phyloP scores from a whole-genome alignment of 2,329 filamentous ascomycete genomes.

The Talaromyces funiculosus region DNA sequence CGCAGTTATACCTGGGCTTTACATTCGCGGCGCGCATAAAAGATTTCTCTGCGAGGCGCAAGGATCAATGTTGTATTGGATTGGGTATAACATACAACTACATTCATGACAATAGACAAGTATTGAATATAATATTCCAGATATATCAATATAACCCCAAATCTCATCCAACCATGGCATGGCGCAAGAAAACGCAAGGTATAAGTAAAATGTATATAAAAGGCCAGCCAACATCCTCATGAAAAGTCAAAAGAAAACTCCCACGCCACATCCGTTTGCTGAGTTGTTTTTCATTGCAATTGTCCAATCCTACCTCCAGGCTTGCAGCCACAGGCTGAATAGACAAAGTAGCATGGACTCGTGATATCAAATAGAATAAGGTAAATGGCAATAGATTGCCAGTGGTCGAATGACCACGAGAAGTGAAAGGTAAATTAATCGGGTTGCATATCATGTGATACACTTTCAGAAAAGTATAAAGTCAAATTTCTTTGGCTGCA shows the following conservation, averaged over 20 bases:
- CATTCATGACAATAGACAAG: background rate
- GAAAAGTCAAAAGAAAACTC: slow-evolving; percentile 9
- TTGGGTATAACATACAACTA: background rate
- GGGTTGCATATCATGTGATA: slow-evolving; percentile 15
- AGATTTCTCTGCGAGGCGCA: too few relatives aligned
- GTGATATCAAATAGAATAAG: slow-evolving; percentile 23
- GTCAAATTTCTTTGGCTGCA: background rate
- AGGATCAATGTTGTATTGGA: background rate
- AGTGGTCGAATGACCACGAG: background rate
- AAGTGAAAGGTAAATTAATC: slow-evolving; percentile 17
- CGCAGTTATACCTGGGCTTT: background rate
- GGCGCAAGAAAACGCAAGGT: slow-evolving; percentile 6
- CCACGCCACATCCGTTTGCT: slow-evolving; percentile 11
- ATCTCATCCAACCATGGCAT: slow-evolving; percentile 8
- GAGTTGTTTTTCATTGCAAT: slow-evolving; percentile 8
- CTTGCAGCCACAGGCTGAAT: slow-evolving; percentile 17
- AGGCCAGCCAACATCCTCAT: slow-evolving; percentile 12
- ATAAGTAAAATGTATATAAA: slow-evolving; percentile 9
- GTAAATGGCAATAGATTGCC: slow-evolving; percentile 1
- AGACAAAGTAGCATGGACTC: slow-evolving; percentile 28
- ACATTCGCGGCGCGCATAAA: too few relatives aligned
- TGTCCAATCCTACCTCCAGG: background rate
- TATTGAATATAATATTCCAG: background rate
- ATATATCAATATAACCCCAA: slow-evolving; percentile 3
- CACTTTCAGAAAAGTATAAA: background rate